Evolutionary conservation across 352 stramenopile genomes (phyloP).

Genomic region (Pythium sp.): DNA sequence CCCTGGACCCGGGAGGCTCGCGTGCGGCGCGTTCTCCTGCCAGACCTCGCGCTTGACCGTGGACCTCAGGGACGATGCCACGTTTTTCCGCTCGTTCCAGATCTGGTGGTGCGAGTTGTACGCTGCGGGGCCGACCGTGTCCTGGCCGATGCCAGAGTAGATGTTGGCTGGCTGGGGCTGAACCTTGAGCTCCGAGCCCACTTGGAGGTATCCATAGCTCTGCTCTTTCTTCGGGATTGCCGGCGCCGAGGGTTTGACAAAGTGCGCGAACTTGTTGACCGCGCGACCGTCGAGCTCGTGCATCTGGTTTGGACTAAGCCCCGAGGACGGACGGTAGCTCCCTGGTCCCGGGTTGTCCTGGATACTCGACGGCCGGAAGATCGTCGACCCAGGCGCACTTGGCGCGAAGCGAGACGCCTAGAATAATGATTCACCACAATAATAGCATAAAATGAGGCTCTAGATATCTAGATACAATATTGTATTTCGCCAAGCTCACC

Average conservation of each 20-base stretch:
- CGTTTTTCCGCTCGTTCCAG: conserved; percentile 71
- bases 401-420: conserved; percentile 75
- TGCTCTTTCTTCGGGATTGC: conserved; percentile 73
- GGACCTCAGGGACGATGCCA: conserved; percentile 57
- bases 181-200: conserved; percentile 34
- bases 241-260: conserved; percentile 56
- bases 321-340: conserved; percentile 35
- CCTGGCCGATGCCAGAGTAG: conserved; percentile 67
- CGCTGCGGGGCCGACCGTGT: conserved; percentile 68
- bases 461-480: background rate
- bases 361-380: conserved; percentile 62
- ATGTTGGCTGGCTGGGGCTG: conserved; percentile 42
- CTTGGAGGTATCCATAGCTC: conserved; percentile 67
- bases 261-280: conserved; percentile 36
- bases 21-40: conserved; percentile 53
- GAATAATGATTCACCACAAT: background rate
- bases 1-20: conserved; percentile 52
- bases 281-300: conserved; percentile 10
- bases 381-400: conserved; percentile 62
- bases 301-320: conserved; percentile 26
- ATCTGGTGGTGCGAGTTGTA: conserved; percentile 55
- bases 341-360: conserved; percentile 74
- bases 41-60: conserved; percentile 76
- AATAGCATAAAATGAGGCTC: background rate
- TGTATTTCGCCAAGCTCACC: conserved; percentile 5